A percentile compares a stretch with the other conserved stretches of the same genome.
These are phyloP conservation scores for Aspergillus jensenii DNA, from an alignment of 2,329 filamentous ascomycete species.

Conservation along the genomic window DNA sequence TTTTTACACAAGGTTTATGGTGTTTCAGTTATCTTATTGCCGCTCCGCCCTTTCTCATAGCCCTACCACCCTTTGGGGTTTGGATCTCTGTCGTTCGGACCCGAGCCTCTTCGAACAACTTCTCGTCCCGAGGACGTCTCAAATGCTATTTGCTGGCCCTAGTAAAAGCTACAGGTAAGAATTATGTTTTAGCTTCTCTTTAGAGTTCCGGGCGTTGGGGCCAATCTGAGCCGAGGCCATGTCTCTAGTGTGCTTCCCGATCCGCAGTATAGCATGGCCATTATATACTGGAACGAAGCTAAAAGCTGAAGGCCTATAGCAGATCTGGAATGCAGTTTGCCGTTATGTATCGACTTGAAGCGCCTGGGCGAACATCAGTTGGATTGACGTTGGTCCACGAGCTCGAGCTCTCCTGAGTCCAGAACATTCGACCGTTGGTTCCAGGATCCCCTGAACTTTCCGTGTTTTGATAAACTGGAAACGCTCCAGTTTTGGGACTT, in stretches of 20 bases:
- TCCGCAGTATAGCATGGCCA: slow-evolving; percentile 1
- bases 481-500: background rate
- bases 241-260: background rate
- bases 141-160: background rate
- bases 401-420: slow-evolving; percentile 10
- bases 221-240: background rate
- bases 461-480: slow-evolving; percentile 3
- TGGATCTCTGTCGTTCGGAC: background rate
- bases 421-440: slow-evolving; percentile 20
- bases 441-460: slow-evolving; percentile 11
- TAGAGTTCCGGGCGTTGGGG: background rate
- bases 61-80: background rate
- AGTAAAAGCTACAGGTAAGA: background rate
- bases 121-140: background rate
- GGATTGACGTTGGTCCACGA: slow-evolving; percentile 3
- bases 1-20: slow-evolving; percentile 6
- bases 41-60: background rate
- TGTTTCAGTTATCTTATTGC: slow-evolving; percentile 3
- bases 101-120: background rate
- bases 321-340: slow-evolving; percentile 17
- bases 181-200: background rate
- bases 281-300: background rate
- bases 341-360: slow-evolving; percentile 12
- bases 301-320: background rate
- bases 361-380: background rate